Base-by-base conservation (phyloP, 2,329 filamentous ascomycete species). In the Hymenotorrendiella dingleyae region DNA sequence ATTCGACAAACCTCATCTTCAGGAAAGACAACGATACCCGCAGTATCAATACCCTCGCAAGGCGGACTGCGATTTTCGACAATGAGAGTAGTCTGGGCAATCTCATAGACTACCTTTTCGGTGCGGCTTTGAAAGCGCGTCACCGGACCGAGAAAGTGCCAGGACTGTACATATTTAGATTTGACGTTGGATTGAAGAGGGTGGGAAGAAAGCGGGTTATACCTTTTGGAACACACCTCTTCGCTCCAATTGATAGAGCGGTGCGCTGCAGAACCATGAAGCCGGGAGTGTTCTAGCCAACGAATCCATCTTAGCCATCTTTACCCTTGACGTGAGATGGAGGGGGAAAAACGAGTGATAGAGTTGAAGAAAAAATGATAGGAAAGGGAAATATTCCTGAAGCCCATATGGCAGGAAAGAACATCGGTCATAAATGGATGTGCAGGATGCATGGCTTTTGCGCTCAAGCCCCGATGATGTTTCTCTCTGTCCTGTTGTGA, bases 121-220 rank as follows among this genome's bases (percentile, higher is more conserved):
- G 62, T 62, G 10, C 65, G 55, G 3, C 54, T 52, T 36, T 65
- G 57, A 48, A 76, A 76, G 36, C 67, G 61, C 11, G 70, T 73
- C n/a, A 74, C 63, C 0, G 72, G 72, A 1, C 72, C 72, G 1
- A 74, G 62, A 20, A 74, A 61, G 56, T 74, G 73, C 72, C 71
- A 75, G 26, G 69, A 65, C 69, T 73, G 17, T 19, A 11, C n/a
- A 17, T 32, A 12, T 10, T 33, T 16, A 14, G 17, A 14, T 11
- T 35, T 6, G 4, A 17, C 20, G 10, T 3, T 6, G 24, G n/a
- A 9, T 20, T 10, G 5, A 10, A 4, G 5, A 35, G 14, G 12
- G 11, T 12, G n/a, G 19, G 9, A 16, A 9, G 12, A 21, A n/a
- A n/a, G n/a, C n/a, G n/a, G n/a, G n/a, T n/a, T 27, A 23, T 37